Conservation (phyloP, 1,284 basidiomycete genomes). For the Irpex lacteus region DNA sequence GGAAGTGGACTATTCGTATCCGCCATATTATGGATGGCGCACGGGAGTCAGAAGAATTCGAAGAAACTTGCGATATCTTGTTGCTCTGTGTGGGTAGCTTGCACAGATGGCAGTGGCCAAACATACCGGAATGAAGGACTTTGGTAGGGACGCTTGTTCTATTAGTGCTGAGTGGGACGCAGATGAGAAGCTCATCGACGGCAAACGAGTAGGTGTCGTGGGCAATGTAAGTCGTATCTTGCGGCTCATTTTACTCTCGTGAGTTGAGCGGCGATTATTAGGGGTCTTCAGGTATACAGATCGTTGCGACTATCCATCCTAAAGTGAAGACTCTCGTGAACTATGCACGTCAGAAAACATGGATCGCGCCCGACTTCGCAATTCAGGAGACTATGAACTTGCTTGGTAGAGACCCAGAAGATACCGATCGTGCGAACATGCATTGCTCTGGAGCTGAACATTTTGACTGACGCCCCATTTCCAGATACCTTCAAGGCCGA, state of each 20-base stretch:
- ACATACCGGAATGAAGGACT: conserved; percentile 17
- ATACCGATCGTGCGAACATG: conserved; percentile 35
- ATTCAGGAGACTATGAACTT: conserved; percentile 37
- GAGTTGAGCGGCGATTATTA: conserved; percentile 18
- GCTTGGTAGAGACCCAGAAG: conserved; percentile 31
- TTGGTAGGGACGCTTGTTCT: conserved; percentile 14
- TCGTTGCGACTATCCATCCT: conserved; percentile 56
- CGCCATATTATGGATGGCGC: conserved; percentile 16
- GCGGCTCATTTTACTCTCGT: no score
- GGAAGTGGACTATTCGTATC: conserved; percentile 53
- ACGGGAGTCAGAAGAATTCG: conserved; percentile 14
- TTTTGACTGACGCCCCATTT: neutral
- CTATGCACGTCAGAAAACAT: conserved; percentile 61
- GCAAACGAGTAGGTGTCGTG: conserved; percentile 58
- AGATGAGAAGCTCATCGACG: conserved; percentile 41
- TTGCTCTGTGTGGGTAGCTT: conserved; percentile 13
- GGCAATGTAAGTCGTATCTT: conserved; percentile 42
- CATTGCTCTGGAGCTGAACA: conserved; percentile 13
- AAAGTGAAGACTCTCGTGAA: conserved; percentile 49
- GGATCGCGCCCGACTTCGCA: conserved; percentile 53
- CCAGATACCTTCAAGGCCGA: conserved; percentile 50
- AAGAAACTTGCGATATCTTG: conserved; percentile 17
- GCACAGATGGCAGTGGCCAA: conserved; percentile 19
- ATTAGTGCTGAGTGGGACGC: conserved; percentile 55
- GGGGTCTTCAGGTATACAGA: conserved; percentile 65